phyloP scores from a whole-genome alignment of 257 asterid genomes.

The Primulina eburnea region DNA sequence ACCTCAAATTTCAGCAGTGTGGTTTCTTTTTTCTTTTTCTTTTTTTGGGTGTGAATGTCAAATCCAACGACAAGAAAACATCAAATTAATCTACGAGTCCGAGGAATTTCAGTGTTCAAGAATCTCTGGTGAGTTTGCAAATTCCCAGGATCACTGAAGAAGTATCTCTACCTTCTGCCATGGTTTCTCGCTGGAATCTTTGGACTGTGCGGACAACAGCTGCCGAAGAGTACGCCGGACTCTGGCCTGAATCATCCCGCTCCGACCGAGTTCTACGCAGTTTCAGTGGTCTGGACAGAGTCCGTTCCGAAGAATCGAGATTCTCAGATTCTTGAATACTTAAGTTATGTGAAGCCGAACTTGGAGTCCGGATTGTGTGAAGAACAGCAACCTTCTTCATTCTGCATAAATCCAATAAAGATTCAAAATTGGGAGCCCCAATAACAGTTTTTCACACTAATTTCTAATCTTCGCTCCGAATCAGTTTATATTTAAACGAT shows the following conservation, averaged over 20 bases:
- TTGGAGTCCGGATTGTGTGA: conserved; percentile 19
- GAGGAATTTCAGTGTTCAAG: background rate
- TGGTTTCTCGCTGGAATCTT: conserved; percentile 29
- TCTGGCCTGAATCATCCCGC: background rate
- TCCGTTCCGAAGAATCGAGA: background rate
- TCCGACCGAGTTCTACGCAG: conserved; percentile 23
- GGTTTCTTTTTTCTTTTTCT: background rate
- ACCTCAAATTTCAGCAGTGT: background rate
- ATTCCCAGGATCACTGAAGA: conserved; percentile 25
- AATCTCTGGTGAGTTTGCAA: conserved; percentile 32
- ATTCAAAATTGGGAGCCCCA: background rate
- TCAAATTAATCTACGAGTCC: background rate
- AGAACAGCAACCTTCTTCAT: conserved; percentile 41
- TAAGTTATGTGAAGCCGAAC: background rate
- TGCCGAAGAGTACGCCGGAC: conserved; percentile 9
- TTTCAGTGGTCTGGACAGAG: conserved; percentile 32
- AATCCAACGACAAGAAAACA: background rate
- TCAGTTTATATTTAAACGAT: background rate
- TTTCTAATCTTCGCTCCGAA: too few species aligned
- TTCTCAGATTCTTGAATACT: conserved; percentile 26
- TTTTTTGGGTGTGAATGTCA: background rate
- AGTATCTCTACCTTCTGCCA: conserved; percentile 17
- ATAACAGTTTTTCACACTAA: background rate
- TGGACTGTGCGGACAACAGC: conserved; percentile 33
- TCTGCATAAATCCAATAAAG: conserved; percentile 11